Percentiles rank a stretch among this genome's conserved stretches.
phyloP scores from a whole-genome alignment of 2,329 filamentous ascomycete genomes.

The Mycosphaerella sp. region DNA sequence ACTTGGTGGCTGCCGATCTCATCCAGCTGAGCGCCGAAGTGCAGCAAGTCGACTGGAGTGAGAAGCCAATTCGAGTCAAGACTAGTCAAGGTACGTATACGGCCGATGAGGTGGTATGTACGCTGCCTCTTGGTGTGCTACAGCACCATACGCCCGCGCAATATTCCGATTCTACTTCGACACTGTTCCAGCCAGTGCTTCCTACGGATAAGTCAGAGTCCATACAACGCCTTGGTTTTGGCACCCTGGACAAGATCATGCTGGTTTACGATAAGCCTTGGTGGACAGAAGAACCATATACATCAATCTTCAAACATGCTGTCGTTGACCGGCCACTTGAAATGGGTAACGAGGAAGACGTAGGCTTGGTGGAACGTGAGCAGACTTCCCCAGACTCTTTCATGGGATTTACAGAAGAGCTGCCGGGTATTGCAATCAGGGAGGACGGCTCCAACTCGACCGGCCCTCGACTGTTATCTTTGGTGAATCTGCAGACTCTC shows the following conservation, averaged over 20 bases:
- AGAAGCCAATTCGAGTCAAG: constrained; percentile 13
- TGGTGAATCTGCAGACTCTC: constrained; percentile 22
- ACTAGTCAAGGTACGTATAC: constrained; percentile 13
- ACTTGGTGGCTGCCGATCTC: constrained; percentile 11
- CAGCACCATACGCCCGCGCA: constrained; percentile 9
- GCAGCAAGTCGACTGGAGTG: constrained; percentile 15
- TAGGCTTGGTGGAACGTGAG: not conserved
- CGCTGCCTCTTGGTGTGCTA: constrained; percentile 23
- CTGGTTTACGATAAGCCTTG: constrained; percentile 21
- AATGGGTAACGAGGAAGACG: not conserved
- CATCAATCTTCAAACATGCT: constrained; percentile 15
- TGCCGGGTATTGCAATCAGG: constrained; percentile 20
- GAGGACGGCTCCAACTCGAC: constrained; percentile 11
- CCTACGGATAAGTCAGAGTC: constrained; percentile 17
- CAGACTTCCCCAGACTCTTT: constrained; percentile 15
- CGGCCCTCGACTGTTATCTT: constrained; percentile 17
- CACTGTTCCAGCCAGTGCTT: constrained; percentile 17
- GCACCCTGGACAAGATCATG: constrained; percentile 26
- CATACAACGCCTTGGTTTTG: constrained; percentile 20
- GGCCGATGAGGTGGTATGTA: constrained; percentile 22
- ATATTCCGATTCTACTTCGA: not conserved
- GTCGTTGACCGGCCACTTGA: constrained; percentile 8
- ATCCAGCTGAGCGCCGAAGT: constrained; percentile 15
- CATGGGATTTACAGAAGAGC: constrained; percentile 22
- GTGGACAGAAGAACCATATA: constrained; percentile 23